Evolutionary conservation across 257 asterid genomes (phyloP), one percentile per base, ranked within the genome.

Genomic region (Penstemon eatonii): DNA sequence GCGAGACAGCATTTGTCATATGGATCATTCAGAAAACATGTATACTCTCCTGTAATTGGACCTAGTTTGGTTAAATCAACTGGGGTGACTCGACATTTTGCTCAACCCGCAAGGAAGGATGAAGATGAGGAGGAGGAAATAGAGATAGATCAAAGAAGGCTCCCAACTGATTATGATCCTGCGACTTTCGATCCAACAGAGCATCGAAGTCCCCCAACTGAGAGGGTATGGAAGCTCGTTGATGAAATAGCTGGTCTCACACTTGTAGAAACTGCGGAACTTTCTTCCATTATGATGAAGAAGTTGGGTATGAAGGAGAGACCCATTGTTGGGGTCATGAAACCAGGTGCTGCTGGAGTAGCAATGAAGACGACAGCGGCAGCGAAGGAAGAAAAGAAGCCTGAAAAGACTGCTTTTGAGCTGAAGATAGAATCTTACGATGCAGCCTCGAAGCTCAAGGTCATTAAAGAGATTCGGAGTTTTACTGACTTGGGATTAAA

Each of bases 91-190:
- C 79, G 94, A 45, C 64, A 72, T 71, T 81, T 76, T n/a, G 75
- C 74, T 66, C 95, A 87, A 74, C 76, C 90, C 45, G 96, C 89
- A 51, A 73, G 71, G 43, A 43, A 73, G 7, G 89, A 83, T 68
- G 88, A 75, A 15, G 96, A 85, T 40, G 87, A 78, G 55, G 83
- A 66, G 68, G 95, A 85, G 45, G 92, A 79, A 78, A 79, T 89
- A 10, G 92, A 89, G 51, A 77, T 87, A 63, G 95, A 89, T 79
- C 96, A 83, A 63, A 82, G 91, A 72, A 78, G 83, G 79, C 97
- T 91, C 64, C 96, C 96, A 12, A 84, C 96, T 50, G 97, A 91
- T 81, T 91, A 91, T 62, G 91, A 89, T 62, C 91, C 93, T 10
- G 74, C 84, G 12, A 85, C 76, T 59, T 91, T 89, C 63, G 93